Percentiles rank a stretch among this genome's conserved stretches.
phyloP scores from a whole-genome alignment of 1,284 basidiomycete genomes.

The Ganoderma leucocontextum region DNA sequence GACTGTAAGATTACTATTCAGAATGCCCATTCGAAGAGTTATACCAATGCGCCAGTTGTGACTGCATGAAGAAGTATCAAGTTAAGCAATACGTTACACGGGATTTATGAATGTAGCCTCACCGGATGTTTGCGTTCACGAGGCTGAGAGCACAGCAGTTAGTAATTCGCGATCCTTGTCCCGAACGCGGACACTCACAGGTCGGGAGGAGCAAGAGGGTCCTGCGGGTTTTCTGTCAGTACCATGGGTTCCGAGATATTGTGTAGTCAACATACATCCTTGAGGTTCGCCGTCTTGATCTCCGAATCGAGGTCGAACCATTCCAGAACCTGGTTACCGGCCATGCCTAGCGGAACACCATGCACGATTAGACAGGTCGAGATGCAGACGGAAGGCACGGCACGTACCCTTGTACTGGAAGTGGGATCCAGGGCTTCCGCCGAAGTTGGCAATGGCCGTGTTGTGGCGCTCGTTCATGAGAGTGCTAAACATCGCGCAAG shows the following conservation, averaged over 20 bases:
- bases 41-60: slow-evolving; percentile 65
- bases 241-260: neutral
- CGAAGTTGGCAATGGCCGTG: slow-evolving; percentile 66
- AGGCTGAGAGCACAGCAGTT: slow-evolving; percentile 44
- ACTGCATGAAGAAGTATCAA: slow-evolving; percentile 12
- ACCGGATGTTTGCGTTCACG: slow-evolving; percentile 60
- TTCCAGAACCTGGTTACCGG: slow-evolving; percentile 71
- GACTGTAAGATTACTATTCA: neutral
- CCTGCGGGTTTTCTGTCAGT: slow-evolving; percentile 44
- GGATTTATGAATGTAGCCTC: slow-evolving; percentile 5
- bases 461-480: slow-evolving; percentile 67
- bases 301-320: slow-evolving; percentile 70
- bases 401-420: slow-evolving; percentile 64
- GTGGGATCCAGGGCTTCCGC: slow-evolving; percentile 60
- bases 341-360: slow-evolving; percentile 53
- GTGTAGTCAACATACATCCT: slow-evolving; percentile 51
- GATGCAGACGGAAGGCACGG: neutral
- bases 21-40: neutral
- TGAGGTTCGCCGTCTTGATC: slow-evolving; percentile 67
- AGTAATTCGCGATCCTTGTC: neutral
- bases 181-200: slow-evolving; percentile 47
- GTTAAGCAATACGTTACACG: neutral
- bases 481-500: slow-evolving; percentile 71
- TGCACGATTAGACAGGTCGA: neutral
- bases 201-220: slow-evolving; percentile 68